A percentile compares a stretch with the other conserved stretches of the same genome.
These are phyloP conservation scores for Chiua virens DNA, from an alignment of 768 basidiomycete species.

Conservation along the genomic window DNA sequence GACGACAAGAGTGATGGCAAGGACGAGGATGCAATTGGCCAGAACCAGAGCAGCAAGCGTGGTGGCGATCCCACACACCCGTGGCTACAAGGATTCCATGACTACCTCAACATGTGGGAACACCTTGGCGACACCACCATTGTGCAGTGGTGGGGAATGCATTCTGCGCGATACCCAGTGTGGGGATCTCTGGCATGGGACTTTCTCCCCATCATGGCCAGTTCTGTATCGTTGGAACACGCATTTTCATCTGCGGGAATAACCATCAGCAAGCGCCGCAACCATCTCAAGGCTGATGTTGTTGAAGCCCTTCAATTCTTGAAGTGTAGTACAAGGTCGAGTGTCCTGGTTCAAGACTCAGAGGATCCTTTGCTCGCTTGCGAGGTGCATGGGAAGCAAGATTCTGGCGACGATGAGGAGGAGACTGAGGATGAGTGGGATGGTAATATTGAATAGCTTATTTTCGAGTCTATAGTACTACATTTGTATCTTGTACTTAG, in stretches of 20 bases:
- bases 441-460: background rate
- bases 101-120: conserved; percentile 3
- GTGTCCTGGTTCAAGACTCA: background rate
- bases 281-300: conserved; percentile 4
- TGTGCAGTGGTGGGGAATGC: conserved; percentile 6
- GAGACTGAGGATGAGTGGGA: conserved; percentile 4
- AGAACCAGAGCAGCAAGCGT: background rate
- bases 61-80: background rate
- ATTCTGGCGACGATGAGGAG: background rate
- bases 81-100: conserved; percentile 7
- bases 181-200: conserved; percentile 2
- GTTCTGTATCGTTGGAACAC: background rate
- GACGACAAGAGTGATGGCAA: background rate
- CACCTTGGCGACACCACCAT: conserved; percentile 1
- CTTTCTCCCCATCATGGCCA: conserved; percentile 6
- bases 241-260: conserved; percentile 5
- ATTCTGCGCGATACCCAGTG: background rate
- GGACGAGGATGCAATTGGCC: background rate
- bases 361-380: background rate
- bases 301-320: conserved; percentile 1
- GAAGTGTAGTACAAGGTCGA: background rate
- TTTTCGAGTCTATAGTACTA: background rate
- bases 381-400: background rate
- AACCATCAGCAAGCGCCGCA: conserved; percentile 3
- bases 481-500: background rate